phyloP scores from a whole-genome alignment of 208 protist genomes.

The Porcisia hertigi region DNA sequence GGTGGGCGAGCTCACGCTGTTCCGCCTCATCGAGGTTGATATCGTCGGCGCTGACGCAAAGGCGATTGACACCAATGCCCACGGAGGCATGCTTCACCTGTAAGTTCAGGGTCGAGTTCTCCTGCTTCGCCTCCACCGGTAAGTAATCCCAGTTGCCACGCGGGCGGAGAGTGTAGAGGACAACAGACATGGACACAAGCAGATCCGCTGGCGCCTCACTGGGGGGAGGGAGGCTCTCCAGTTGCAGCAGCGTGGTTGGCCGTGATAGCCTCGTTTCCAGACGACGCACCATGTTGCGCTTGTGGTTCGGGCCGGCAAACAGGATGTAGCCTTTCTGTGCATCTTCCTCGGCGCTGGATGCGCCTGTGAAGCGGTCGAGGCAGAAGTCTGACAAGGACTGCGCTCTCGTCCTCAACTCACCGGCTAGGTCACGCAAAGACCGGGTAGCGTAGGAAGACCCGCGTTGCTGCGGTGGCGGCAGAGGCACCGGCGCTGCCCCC shows the following conservation, averaged over 20 bases:
- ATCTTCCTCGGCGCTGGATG: conserved; percentile 12
- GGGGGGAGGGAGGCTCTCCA: conserved; percentile 46
- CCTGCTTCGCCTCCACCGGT: conserved; percentile 35
- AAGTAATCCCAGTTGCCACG: conserved; percentile 88
- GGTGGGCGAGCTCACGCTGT: conserved; percentile 49
- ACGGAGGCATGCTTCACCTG: conserved; percentile 57
- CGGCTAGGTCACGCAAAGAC: background rate
- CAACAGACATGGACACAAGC: conserved; percentile 64
- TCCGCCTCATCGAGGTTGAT: conserved; percentile 86
- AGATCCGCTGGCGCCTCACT: conserved; percentile 49
- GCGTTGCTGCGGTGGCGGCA: conserved; percentile 16
- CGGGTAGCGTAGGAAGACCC: conserved; percentile 26
- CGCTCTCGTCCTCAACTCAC: background rate
- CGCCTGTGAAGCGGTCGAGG: conserved; percentile 45
- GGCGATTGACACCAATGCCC: conserved; percentile 75
- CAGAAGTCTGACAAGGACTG: conserved; percentile 58
- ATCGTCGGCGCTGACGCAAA: conserved; percentile 48
- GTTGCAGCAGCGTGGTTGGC: conserved; percentile 63
- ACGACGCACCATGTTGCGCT: conserved; percentile 66
- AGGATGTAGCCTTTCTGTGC: conserved; percentile 69
- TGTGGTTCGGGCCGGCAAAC: conserved; percentile 84
- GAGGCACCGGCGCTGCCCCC: conserved; percentile 33
- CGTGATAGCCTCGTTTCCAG: conserved; percentile 42
- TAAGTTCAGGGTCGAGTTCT: conserved; percentile 38
- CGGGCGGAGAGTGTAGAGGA: conserved; percentile 73